phyloP scores from a whole-genome alignment of 352 stramenopile species.

The Phytophthora syringae region DNA sequence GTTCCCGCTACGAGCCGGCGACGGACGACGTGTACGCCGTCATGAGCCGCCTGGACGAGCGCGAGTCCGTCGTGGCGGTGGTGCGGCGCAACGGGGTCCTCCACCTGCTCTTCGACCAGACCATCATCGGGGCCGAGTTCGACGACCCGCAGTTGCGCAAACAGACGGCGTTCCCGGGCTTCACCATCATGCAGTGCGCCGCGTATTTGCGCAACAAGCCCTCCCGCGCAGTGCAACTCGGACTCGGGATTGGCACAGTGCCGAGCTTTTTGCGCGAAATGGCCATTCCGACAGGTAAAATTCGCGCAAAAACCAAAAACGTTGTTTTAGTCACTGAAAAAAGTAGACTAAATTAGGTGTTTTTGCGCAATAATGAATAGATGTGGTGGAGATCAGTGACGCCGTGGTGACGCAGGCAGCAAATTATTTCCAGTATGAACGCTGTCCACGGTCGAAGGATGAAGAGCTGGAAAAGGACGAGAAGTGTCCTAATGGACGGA shows the following conservation, averaged over 20 bases:
- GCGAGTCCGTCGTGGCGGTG: conserved; percentile 61
- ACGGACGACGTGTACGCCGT: conserved; percentile 32
- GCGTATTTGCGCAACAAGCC: conserved; percentile 59
- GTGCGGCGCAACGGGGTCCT: conserved; percentile 61
- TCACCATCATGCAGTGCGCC: conserved; percentile 84
- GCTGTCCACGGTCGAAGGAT: conserved; percentile 38
- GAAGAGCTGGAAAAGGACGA: conserved; percentile 15
- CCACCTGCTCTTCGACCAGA: conserved; percentile 76
- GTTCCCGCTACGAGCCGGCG: conserved; percentile 2
- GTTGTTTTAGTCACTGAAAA: too few species aligned
- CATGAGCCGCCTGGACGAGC: conserved; percentile 43
- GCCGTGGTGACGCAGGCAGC: conserved; percentile 66
- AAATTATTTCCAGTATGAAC: conserved; percentile 79
- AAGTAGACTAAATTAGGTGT: not conserved
- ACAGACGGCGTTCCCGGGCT: conserved; percentile 77
- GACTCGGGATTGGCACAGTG: conserved; percentile 74
- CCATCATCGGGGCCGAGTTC: conserved; percentile 83
- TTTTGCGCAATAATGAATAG: conserved; percentile 23
- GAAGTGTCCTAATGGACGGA: conserved; percentile 53
- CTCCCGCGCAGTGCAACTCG: conserved; percentile 60
- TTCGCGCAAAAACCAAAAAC: not conserved
- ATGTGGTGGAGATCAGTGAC: conserved; percentile 81
- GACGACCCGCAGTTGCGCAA: conserved; percentile 61
- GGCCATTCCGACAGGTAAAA: conserved; percentile 64
- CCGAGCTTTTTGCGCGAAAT: conserved; percentile 68